Evolutionary conservation across 2,329 filamentous ascomycete species (phyloP).

Genomic region (Penicillium sp.): DNA sequence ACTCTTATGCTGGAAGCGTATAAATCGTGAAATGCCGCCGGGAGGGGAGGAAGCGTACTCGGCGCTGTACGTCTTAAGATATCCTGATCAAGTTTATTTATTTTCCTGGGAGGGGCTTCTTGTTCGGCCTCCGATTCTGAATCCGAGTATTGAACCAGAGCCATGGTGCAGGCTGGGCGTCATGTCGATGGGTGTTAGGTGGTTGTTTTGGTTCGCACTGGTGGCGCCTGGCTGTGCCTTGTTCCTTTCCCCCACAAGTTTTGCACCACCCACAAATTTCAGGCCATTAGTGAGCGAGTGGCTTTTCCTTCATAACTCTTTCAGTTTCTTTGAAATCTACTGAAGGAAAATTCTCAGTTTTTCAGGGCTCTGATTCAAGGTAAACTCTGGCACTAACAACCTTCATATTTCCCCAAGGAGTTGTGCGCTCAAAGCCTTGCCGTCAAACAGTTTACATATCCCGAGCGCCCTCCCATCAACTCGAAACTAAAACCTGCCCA

Average conservation of each 20-base stretch:
- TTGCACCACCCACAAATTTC: background rate
- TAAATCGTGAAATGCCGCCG: conserved; percentile 81
- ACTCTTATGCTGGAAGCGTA: conserved; percentile 82
- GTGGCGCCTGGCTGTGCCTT: too few relatives aligned
- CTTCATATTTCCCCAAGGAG: too few relatives aligned
- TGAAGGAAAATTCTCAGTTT: too few relatives aligned
- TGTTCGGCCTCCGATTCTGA: conserved; percentile 45
- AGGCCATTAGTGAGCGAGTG: background rate
- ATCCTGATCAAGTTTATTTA: conserved; percentile 31
- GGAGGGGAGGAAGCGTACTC: conserved; percentile 70
- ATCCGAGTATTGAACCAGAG: conserved; percentile 68
- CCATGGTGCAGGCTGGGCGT: conserved; percentile 49
- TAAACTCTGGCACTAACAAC: too few relatives aligned
- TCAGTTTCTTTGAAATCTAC: too few relatives aligned
- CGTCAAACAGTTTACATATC: too few relatives aligned
- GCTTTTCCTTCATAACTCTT: too few relatives aligned
- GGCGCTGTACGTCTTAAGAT: conserved; percentile 18
- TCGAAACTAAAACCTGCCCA: too few relatives aligned
- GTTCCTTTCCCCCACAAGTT: background rate
- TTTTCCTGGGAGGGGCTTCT: conserved; percentile 24
- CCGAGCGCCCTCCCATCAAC: too few relatives aligned
- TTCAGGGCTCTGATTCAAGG: too few relatives aligned
- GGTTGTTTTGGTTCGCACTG: background rate
- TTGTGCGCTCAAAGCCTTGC: too few relatives aligned
- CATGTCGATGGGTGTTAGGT: background rate